Base-by-base conservation (phyloP, 1,139 yeast genomes). In the Protomyces inouyei region DNA sequence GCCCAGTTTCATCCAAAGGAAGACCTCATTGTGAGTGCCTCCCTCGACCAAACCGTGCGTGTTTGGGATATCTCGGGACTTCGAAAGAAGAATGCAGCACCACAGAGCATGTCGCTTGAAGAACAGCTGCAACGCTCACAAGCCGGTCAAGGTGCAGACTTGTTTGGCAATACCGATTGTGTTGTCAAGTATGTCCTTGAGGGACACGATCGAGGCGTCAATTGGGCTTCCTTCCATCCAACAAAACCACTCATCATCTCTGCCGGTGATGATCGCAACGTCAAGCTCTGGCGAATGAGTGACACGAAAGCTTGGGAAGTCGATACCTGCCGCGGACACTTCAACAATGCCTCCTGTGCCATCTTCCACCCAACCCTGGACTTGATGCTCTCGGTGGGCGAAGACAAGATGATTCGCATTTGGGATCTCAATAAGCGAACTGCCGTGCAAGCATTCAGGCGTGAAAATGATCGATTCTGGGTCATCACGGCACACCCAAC, bases 261-360 rank as follows among this genome's bases (percentile, higher is more conserved):
- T 37, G 96, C 95, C 71, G 96, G 96, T 74, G 99, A 95, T 75
- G 98, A 95, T 75, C 84, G 98, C 70, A 85, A 93, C 69, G 89
- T 95, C 65, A 93, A 93, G 77, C 81, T 95, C 70, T 95, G 98
- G 98, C 84, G 98, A 77, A 91, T 92, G 97, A 87, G 92, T 73
- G 97, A 95, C 72, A 87, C 96, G 46, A 91, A 92, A 77, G 98
- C 98, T 38, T 95, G 98, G 98, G 98, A 95, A 76, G 95, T 95
- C 64, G 99, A 95, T 74, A 90, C 98, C 53, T 93, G 97, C 77
- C 84, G 98, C 73, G 98, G 98, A 64, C 99, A 95, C 76, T 87
- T 96, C 55, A 92, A 93, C 73, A 91, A 90, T 73, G 96, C 93
- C 65, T 85, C 92, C 66, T 82, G 95, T 75, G 92, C 91, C 52